phyloP scores from a whole-genome alignment of 768 basidiomycete species.

The Mycena belliarum region DNA sequence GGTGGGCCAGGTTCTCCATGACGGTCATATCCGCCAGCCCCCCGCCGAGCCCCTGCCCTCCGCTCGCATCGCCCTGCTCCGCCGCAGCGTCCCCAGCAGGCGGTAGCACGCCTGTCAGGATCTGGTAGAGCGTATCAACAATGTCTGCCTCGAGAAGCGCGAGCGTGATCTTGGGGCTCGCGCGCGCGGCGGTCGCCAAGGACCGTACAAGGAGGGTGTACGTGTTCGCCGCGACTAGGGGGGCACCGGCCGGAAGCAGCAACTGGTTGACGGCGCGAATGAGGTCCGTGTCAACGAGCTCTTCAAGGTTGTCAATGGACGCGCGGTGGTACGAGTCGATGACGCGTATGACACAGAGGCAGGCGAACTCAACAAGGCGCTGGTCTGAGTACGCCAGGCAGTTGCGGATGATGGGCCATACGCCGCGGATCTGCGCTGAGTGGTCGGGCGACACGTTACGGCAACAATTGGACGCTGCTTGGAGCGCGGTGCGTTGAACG shows the following conservation, averaged over 20 bases:
- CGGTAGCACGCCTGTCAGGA: constrained; percentile 91
- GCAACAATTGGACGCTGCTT: constrained; percentile 97
- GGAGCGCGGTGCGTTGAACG: constrained; percentile 93
- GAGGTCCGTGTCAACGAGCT: constrained; percentile 74
- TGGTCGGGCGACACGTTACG: constrained; percentile 88
- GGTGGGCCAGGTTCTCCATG: constrained; percentile 94
- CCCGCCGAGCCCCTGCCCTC: constrained; percentile 81
- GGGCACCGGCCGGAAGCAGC: constrained; percentile 83
- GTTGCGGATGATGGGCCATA: constrained; percentile 91
- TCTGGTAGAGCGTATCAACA: constrained; percentile 90
- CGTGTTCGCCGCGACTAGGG: constrained; percentile 82
- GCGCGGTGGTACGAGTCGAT: constrained; percentile 90
- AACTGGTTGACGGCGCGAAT: constrained; percentile 85
- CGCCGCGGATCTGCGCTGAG: constrained; percentile 84
- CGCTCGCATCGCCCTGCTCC: constrained; percentile 60
- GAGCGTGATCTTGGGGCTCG: constrained; percentile 85
- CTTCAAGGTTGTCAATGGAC: constrained; percentile 83
- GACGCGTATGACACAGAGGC: constrained; percentile 90
- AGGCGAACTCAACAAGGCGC: constrained; percentile 95
- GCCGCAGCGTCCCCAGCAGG: constrained; percentile 53
- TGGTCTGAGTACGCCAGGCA: constrained; percentile 92
- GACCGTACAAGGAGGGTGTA: constrained; percentile 88
- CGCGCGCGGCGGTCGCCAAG: constrained; percentile 83
- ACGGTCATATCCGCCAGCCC: constrained; percentile 96
- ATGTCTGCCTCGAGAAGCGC: constrained; percentile 90